Conservation (phyloP, 2,329 filamentous ascomycete genomes). For the Chrysoporthe austroafricana region DNA sequence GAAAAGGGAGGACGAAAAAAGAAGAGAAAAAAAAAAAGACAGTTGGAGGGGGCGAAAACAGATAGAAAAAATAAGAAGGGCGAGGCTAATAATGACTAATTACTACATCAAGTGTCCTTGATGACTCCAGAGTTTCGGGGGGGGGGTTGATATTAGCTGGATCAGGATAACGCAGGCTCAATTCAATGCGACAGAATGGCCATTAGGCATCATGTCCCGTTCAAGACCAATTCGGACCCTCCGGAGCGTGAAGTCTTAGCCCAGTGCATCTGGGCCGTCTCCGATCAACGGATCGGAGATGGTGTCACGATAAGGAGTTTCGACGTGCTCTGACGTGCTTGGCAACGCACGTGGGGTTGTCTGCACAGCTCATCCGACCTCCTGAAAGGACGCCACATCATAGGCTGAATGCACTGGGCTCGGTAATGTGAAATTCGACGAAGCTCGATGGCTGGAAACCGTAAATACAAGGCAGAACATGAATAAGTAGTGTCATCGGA, state of each 20-base stretch:
- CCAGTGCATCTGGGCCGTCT: not conserved
- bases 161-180: not conserved
- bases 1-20: too few relatives aligned
- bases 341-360: constrained; percentile 13
- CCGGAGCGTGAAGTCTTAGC: not conserved
- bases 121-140: too few relatives aligned
- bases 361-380: not conserved
- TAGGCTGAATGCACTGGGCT: not conserved
- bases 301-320: constrained; percentile 23
- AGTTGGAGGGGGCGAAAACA: too few relatives aligned
- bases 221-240: not conserved
- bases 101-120: too few relatives aligned
- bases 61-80: too few relatives aligned
- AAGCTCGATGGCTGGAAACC: not conserved
- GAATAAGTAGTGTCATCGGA: not conserved
- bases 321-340: constrained; percentile 26
- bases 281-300: constrained; percentile 15
- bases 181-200: not conserved
- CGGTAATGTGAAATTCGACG: not conserved
- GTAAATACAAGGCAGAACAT: not conserved
- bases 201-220: not conserved
- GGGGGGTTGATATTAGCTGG: too few relatives aligned
- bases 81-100: too few relatives aligned
- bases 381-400: not conserved
- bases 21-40: too few relatives aligned